Base-by-base conservation (phyloP, 805 yeast species). In the Starmerella ratchasimensis region DNA sequence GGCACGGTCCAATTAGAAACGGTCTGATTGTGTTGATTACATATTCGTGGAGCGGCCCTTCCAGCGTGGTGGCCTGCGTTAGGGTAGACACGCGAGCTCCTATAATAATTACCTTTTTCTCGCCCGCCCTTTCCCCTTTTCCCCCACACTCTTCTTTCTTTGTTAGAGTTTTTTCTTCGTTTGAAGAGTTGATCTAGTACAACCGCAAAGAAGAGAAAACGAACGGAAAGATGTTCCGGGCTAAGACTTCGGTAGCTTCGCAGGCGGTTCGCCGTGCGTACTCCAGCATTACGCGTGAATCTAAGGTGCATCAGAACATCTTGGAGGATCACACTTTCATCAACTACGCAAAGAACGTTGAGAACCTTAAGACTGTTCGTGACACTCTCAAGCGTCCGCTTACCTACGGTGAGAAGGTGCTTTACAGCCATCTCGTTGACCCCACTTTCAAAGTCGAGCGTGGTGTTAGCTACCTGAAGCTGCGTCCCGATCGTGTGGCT, bases 401-500 rank as follows among this genome's bases (percentile, higher is more conserved):
- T 55, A 88, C 97, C 37, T 76, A 82, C 57, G 96, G 95, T 47
- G 97, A 88, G 69, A 88, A 88, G 69, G 74, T 88, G 50, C 69
- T 88, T 50, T 90, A 88, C 65, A 88, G 94, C 48, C 97, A 88
- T 67, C 72, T 88, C 61, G 94, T 80, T 57, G 74, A 88, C 56
- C 96, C 96, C 46, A 84, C 73, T 50, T 83, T 83, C 64, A 76
- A 79, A 48, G 74, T 80, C 52, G 72, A 65, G 62, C 78, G 97
- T 61, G 96, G 97, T 58, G 72, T 74, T 41, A 78, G 90, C 34
- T 88, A 88, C 67, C 71, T 86, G 63, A 88, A 88, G 66, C 72
- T 88, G 59, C 78, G 93, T 65, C 97, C 97, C 39, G 97, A 86
- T 63, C 76, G 97, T 63, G 96, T 88, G 45, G 96, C 96, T 34